A percentile compares a stretch with the other conserved stretches of the same genome.
These are phyloP conservation scores for Metschnikowia similis DNA, from an alignment of 805 yeast species.

Conservation along the genomic window DNA sequence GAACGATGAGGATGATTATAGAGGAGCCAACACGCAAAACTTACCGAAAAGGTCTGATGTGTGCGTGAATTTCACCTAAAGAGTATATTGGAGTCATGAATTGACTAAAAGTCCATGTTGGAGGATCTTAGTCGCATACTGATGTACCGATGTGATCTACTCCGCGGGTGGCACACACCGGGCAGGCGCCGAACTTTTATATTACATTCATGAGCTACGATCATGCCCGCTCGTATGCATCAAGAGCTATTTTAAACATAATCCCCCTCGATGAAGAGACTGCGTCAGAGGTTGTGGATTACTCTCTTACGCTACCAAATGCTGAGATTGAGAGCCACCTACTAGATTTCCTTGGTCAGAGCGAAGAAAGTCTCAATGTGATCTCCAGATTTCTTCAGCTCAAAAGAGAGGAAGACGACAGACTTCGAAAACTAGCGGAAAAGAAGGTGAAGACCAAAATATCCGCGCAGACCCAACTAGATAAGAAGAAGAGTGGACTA, in stretches of 20 bases:
- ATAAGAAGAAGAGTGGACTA: background rate
- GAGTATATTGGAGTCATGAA: too few relatives aligned
- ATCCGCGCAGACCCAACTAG: slow-evolving; percentile 2
- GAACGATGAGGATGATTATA: background rate
- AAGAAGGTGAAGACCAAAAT: background rate
- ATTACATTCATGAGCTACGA: slow-evolving; percentile 14
- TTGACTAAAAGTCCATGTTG: background rate
- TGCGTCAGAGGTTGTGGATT: slow-evolving; percentile 49
- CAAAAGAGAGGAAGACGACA: slow-evolving; percentile 28
- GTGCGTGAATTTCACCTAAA: too few relatives aligned
- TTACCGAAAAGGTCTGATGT: too few relatives aligned
- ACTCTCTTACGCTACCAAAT: slow-evolving; percentile 46
- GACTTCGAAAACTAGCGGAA: slow-evolving; percentile 6
- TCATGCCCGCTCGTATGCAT: slow-evolving; percentile 24
- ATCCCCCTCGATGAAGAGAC: slow-evolving; percentile 60
- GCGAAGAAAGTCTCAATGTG: slow-evolving; percentile 48
- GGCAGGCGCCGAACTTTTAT: background rate
- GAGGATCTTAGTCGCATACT: background rate
- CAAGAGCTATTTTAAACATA: slow-evolving; percentile 28
- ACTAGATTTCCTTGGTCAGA: slow-evolving; percentile 52
- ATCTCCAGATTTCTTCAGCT: slow-evolving; percentile 41
- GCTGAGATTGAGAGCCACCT: slow-evolving; percentile 50
- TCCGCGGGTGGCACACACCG: background rate
- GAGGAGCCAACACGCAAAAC: too few relatives aligned
- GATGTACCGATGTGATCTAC: background rate